Conservation (phyloP, 2,329 filamentous ascomycete species). For the Aspergillus pseudonomiae region DNA sequence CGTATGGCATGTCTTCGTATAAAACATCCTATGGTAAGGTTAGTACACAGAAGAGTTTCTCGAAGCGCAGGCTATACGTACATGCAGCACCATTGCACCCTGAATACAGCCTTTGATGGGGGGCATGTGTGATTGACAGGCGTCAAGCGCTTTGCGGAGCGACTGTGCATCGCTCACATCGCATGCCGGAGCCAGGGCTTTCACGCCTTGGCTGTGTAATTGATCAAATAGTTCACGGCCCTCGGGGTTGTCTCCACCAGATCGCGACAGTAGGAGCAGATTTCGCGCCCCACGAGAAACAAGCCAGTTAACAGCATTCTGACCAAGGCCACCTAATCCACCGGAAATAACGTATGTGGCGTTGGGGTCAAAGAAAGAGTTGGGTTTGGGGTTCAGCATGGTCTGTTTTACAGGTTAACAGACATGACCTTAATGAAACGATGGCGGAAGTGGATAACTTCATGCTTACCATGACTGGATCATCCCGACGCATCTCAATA, state of each 20-base stretch:
- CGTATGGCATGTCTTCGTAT: slow-evolving; percentile 44
- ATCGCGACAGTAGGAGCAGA: slow-evolving; percentile 13
- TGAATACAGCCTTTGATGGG: slow-evolving; percentile 34
- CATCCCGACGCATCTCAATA: slow-evolving; percentile 10
- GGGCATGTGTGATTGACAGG: slow-evolving; percentile 17
- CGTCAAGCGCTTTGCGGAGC: slow-evolving; percentile 18
- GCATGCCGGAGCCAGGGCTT: slow-evolving; percentile 21
- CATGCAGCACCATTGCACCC: slow-evolving; percentile 29
- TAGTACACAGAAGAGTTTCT: not conserved
- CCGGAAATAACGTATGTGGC: slow-evolving; percentile 16
- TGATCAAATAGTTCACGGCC: not conserved
- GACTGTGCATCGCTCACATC: slow-evolving; percentile 32
- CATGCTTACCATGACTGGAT: slow-evolving; percentile 11
- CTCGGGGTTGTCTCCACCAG: slow-evolving; percentile 5
- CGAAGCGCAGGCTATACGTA: not conserved
- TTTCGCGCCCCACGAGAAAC: slow-evolving; percentile 12
- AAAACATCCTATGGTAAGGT: slow-evolving; percentile 11
- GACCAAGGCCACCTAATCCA: slow-evolving; percentile 16
- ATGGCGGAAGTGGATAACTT: not conserved
- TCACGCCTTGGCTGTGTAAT: not conserved
- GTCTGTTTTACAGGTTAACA: not conserved
- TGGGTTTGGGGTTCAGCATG: not conserved
- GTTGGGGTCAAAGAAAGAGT: not conserved
- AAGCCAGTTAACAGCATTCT: slow-evolving; percentile 9
- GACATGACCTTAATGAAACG: not conserved